These are phyloP conservation scores for Umbelopsis sp. DNA, from an alignment of 192 early-diverging fungal species.

Conservation along the genomic window DNA sequence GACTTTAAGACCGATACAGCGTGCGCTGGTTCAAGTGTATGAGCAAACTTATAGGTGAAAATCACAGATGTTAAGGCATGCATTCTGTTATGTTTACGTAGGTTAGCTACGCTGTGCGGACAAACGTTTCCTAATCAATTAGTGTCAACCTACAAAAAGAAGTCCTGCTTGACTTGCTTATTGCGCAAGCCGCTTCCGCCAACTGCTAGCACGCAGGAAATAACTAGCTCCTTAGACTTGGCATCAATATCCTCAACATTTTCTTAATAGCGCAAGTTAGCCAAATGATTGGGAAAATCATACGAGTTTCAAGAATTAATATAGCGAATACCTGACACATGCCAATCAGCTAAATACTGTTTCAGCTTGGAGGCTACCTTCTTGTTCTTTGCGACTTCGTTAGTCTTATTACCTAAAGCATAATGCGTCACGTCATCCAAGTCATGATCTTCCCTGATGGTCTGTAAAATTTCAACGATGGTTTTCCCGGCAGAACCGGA, in stretches of 20 bases:
- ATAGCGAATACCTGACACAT: slow-evolving; percentile 16
- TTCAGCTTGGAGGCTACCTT: slow-evolving; percentile 27
- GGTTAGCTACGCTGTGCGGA: not conserved
- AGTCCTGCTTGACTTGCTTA: slow-evolving; percentile 46
- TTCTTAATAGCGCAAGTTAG: not conserved
- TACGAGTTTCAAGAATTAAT: not conserved
- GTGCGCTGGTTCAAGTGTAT: slow-evolving; percentile 42
- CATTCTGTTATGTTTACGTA: slow-evolving; percentile 22
- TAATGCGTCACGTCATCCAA: slow-evolving; percentile 25
- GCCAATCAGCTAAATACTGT: slow-evolving; percentile 46
- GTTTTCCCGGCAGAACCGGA: slow-evolving; percentile 18
- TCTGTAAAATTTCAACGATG: slow-evolving; percentile 39
- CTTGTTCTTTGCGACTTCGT: slow-evolving; percentile 13
- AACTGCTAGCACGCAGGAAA: slow-evolving; percentile 35
- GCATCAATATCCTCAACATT: slow-evolving; percentile 36
- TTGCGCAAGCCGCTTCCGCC: slow-evolving; percentile 41
- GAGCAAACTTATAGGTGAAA: slow-evolving; percentile 50
- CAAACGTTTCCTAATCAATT: not conserved
- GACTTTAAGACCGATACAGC: slow-evolving; percentile 46
- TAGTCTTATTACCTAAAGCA: slow-evolving; percentile 5
- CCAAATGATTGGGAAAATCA: not conserved
- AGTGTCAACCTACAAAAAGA: slow-evolving; percentile 41
- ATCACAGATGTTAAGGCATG: slow-evolving; percentile 59
- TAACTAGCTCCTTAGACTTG: slow-evolving; percentile 47
- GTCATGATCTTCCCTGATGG: slow-evolving; percentile 40